These are phyloP conservation scores for Cladorrhinum samala DNA, from an alignment of 495 filamentous ascomycete species.

Conservation along the genomic window DNA sequence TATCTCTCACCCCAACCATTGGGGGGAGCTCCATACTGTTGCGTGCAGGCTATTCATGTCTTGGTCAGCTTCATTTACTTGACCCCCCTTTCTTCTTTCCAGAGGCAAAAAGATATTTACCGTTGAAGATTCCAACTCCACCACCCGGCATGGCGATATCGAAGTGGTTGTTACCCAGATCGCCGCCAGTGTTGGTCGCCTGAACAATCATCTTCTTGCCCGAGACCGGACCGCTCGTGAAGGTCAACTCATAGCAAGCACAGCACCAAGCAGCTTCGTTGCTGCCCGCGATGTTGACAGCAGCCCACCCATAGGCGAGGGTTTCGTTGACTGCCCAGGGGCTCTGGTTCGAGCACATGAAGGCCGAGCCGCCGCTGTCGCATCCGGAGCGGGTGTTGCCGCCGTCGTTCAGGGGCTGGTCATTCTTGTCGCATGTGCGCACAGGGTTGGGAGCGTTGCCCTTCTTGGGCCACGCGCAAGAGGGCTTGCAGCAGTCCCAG, in stretches of 20 bases:
- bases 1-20: constrained; percentile 58
- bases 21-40: constrained; percentile 53
- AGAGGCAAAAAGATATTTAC: constrained; percentile 10
- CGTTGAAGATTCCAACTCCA: constrained; percentile 60
- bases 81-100: too few relatives aligned
- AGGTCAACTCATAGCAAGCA: constrained; percentile 61
- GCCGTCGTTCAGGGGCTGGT: constrained; percentile 47
- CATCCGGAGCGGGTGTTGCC: constrained; percentile 42
- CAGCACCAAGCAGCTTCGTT: constrained; percentile 58
- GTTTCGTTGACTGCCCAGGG: constrained; percentile 57
- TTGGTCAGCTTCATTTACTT: too few relatives aligned
- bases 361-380: constrained; percentile 50
- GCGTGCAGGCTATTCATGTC: constrained; percentile 51
- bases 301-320: constrained; percentile 58
- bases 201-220: constrained; percentile 64
- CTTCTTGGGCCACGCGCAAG: constrained; percentile 58
- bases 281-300: constrained; percentile 48
- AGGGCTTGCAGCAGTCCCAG: constrained; percentile 68
- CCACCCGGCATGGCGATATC: constrained; percentile 63
- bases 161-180: constrained; percentile 55
- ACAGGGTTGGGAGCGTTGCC: constrained; percentile 39
- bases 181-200: constrained; percentile 60
- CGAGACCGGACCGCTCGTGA: constrained; percentile 49
- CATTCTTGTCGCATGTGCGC: constrained; percentile 50
- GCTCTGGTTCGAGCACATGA: constrained; percentile 56